These are phyloP conservation scores for Prunus dulcis DNA, from an alignment of 306 rosid genomes.

Conservation along the genomic window DNA sequence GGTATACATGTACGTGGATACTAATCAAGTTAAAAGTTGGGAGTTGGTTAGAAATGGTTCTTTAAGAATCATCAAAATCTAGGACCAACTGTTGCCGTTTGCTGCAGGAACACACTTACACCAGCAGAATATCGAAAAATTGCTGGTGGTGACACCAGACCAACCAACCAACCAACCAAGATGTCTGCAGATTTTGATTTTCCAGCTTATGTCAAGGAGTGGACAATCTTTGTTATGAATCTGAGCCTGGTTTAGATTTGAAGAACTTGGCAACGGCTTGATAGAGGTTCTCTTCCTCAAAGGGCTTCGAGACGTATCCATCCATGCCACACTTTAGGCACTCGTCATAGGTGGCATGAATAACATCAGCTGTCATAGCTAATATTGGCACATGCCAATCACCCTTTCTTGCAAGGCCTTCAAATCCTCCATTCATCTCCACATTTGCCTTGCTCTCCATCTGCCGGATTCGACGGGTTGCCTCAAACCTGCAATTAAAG, in stretches of 20 bases:
- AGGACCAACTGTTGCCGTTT: constrained; percentile 8
- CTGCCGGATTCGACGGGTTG: constrained; percentile 62
- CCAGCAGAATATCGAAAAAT: constrained; percentile 30
- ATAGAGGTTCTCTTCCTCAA: constrained; percentile 92
- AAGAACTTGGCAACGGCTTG: constrained; percentile 83
- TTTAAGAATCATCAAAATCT: constrained; percentile 13
- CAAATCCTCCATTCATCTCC: constrained; percentile 40
- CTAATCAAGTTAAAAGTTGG: constrained; percentile 35
- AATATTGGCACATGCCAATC: constrained; percentile 78
- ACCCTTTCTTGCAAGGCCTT: constrained; percentile 27
- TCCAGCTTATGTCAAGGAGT: not conserved
- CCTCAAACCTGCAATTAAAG: constrained; percentile 66
- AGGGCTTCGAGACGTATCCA: constrained; percentile 94
- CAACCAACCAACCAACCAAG: constrained; percentile 3
- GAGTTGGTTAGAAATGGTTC: constrained; percentile 42
- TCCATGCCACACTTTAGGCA: constrained; percentile 93
- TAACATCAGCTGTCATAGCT: constrained; percentile 98
- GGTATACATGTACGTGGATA: constrained; percentile 43
- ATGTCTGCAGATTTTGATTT: constrained; percentile 1
- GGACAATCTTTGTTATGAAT: constrained; percentile 20
- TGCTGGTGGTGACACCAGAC: constrained; percentile 17
- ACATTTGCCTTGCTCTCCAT: constrained; percentile 70
- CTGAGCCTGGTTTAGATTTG: constrained; percentile 38
- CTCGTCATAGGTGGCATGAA: constrained; percentile 82
- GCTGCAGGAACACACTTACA: constrained; percentile 12